phyloP scores from a whole-genome alignment of 257 asterid genomes.

The Plectranthus barbatus region DNA sequence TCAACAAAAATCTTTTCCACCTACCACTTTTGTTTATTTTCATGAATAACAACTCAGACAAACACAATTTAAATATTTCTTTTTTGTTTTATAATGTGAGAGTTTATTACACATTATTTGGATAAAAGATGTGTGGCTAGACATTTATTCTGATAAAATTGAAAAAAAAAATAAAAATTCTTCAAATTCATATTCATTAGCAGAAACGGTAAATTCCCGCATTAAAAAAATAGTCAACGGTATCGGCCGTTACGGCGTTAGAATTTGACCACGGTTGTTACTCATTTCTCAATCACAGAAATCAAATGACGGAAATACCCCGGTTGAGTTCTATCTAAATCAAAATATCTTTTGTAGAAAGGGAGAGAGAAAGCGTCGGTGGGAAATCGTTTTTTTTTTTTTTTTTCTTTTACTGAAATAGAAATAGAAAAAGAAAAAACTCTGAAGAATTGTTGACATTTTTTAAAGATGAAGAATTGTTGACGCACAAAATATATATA shows the following conservation, averaged over 20 bases:
- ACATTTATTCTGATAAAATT: not conserved
- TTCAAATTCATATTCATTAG: not conserved
- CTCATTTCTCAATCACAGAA: not conserved
- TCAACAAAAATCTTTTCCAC: too few species aligned
- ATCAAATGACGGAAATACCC: slow-evolving; percentile 10
- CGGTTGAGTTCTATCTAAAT: not conserved
- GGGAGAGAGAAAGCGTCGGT: slow-evolving; percentile 26
- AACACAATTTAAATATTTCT: too few species aligned
- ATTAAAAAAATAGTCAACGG: slow-evolving; percentile 11
- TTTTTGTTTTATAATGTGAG: too few species aligned
- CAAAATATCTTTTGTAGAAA: not conserved
- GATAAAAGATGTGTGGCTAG: too few species aligned
- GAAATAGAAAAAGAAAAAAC: slow-evolving; percentile 5
- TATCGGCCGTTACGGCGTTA: slow-evolving; percentile 32
- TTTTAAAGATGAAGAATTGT: slow-evolving; percentile 6
- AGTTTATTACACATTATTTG: too few species aligned
- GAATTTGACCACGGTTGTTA: slow-evolving; percentile 5
- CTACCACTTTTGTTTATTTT: too few species aligned
- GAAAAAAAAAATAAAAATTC: not conserved
- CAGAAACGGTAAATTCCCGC: slow-evolving; percentile 12
- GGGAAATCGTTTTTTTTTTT: too few species aligned
- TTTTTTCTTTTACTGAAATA: slow-evolving; percentile 16
- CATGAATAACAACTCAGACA: not conserved
- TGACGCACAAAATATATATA: not conserved
- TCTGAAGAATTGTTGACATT: slow-evolving; percentile 2